Base-by-base conservation (phyloP, 2,329 filamentous ascomycete species). In the Xylariaceae sp. region DNA sequence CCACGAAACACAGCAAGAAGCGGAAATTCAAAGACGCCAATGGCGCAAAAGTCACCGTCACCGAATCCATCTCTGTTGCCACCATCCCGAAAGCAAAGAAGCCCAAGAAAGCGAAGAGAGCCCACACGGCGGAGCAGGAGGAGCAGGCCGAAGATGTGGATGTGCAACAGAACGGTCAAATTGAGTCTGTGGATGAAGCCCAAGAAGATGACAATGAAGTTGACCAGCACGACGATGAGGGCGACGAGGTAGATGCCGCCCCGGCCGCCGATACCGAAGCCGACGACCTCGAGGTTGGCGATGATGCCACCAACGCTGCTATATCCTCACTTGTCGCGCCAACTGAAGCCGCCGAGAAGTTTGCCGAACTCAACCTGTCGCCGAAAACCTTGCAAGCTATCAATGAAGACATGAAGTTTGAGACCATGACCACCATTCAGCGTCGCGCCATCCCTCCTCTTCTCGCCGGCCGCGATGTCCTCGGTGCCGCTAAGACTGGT, bases 361-460 rank as follows among this genome's bases (percentile, higher is more conserved):
- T 96, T 65, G 73, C 82, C 32, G 87, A 97, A 58, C 76, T 99
- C 55, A 88, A 88, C 47, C 79, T 99, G 11, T 94, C 89, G 1
- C 87, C 91, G 19, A 90, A 89, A 71, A 96, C 90, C 0, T 87
- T 91, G 78, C 83, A 87, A 72, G 91, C 90, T 9, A 90, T 96
- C 60, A 65, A 55, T 19, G 73, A 85, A 50, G 89, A 87, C 56
- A 97, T 99, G 92, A 88, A 88, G 12, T 96, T 97, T 67, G 85
- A 87, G 64, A 91, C 80, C 42, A 96, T 99, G 91, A 97, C 94
- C 1, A 89, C 94, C 68, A 96, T 97, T 59, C 94, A 97, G 70
- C 81, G 83, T 61, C 81, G 87, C 65, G 87, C 86, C 11, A 96
- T 97, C 48, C 91, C 92, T 5, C 90, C 91, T 17, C 76, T 95